Evolutionary conservation across 2,329 filamentous ascomycete species (phyloP).

Genomic region (Cladophialophora psammophila): DNA sequence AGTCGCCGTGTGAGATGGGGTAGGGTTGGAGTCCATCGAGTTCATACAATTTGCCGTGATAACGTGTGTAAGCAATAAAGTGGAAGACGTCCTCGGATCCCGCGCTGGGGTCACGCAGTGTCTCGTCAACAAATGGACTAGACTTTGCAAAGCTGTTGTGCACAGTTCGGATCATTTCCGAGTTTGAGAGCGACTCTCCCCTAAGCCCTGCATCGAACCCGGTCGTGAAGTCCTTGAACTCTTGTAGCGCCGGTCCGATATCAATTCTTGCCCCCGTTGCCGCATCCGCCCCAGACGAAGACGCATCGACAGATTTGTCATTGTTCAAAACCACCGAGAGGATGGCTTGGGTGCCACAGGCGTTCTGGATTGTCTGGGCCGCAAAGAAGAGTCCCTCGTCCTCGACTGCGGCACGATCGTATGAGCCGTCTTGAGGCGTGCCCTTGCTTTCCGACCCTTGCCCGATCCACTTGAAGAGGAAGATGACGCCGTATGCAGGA

Average conservation of each 20-base stretch:
- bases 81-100: conserved; percentile 92
- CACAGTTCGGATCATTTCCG: conserved; percentile 73
- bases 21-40: conserved; percentile 92
- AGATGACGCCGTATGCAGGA: conserved; percentile 93
- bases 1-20: conserved; percentile 86
- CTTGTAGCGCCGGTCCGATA: conserved; percentile 72
- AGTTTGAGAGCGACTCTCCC: conserved; percentile 75
- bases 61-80: conserved; percentile 91
- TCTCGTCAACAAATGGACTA: conserved; percentile 93
- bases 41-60: conserved; percentile 85
- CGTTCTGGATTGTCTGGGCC: conserved; percentile 96
- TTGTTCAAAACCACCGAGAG: conserved; percentile 92
- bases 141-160: conserved; percentile 91
- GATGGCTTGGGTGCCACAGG: conserved; percentile 94
- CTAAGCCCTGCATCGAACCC: conserved; percentile 79
- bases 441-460: conserved; percentile 69
- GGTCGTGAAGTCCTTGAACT: conserved; percentile 89
- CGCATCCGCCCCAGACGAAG: conserved; percentile 37
- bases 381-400: conserved; percentile 76
- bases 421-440: conserved; percentile 79
- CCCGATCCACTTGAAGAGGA: conserved; percentile 86
- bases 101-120: conserved; percentile 71
- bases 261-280: conserved; percentile 58
- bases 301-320: conserved; percentile 53
- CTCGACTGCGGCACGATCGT: conserved; percentile 77